phyloP scores from a whole-genome alignment of 768 basidiomycete genomes.

The Lentinula sp. region DNA sequence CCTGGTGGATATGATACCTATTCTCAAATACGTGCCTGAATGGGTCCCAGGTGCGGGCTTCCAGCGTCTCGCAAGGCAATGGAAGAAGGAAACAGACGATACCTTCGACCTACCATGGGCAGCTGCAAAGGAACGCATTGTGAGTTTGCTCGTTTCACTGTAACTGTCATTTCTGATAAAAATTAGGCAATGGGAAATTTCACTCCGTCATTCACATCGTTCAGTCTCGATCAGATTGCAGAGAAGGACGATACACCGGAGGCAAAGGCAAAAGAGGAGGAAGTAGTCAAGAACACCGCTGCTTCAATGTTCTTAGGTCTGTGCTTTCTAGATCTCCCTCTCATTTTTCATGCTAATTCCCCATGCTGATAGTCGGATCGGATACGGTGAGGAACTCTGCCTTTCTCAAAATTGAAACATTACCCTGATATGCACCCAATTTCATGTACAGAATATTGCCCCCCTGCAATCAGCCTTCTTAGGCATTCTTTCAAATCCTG shows the following conservation, averaged over 20 bases:
- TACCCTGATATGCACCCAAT: not conserved
- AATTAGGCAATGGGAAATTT: slow-evolving; percentile 13
- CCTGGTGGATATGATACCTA: slow-evolving; percentile 16
- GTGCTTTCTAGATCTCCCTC: not conserved
- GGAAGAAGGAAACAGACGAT: slow-evolving; percentile 8
- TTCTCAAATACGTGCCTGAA: slow-evolving; percentile 18
- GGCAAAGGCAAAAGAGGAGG: slow-evolving; percentile 13
- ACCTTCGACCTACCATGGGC: slow-evolving; percentile 11
- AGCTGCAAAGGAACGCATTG: slow-evolving; percentile 9
- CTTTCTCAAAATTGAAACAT: not conserved
- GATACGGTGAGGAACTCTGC: not conserved
- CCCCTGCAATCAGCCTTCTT: slow-evolving; percentile 7
- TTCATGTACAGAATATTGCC: slow-evolving; percentile 4
- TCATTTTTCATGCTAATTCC: not conserved
- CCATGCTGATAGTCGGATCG: not conserved
- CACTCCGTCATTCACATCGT: slow-evolving; percentile 16
- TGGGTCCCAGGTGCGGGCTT: slow-evolving; percentile 28
- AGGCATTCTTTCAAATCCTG: slow-evolving; percentile 8
- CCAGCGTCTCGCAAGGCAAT: slow-evolving; percentile 18
- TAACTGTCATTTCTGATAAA: not conserved
- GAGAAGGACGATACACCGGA: slow-evolving; percentile 11
- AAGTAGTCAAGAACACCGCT: slow-evolving; percentile 15
- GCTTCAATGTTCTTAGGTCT: slow-evolving; percentile 20
- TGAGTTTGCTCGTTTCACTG: not conserved
- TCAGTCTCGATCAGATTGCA: slow-evolving; percentile 8